Percentiles rank a stretch among this genome's conserved stretches.
phyloP scores from a whole-genome alignment of 1,284 basidiomycete genomes.

The Hemileia vastatrix region DNA sequence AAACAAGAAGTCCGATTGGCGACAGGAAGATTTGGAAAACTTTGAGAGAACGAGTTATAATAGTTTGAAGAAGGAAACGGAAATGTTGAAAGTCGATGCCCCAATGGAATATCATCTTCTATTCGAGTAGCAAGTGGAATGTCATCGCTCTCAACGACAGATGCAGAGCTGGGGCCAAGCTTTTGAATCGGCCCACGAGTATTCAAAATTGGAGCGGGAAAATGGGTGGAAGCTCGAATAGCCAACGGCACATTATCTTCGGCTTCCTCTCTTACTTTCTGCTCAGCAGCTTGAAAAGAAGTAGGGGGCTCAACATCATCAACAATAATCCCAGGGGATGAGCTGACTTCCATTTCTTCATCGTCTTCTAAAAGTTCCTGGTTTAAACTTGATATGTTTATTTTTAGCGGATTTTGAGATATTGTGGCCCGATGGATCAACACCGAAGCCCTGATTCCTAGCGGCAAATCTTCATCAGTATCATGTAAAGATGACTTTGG shows the following conservation, averaged over 20 bases:
- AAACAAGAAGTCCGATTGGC: too few relatives aligned
- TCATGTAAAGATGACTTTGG: conserved; percentile 4
- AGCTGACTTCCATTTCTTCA: too few relatives aligned
- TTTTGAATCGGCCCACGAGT: neutral
- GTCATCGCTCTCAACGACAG: conserved; percentile 1
- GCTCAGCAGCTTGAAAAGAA: too few relatives aligned
- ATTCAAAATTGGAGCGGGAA: neutral
- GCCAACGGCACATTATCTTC: conserved; percentile 17
- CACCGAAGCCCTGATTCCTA: conserved; percentile 17
- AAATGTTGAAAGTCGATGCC: neutral
- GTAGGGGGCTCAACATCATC: too few relatives aligned
- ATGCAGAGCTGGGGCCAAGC: neutral
- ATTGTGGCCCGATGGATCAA: too few relatives aligned
- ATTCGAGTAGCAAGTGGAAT: conserved; percentile 8
- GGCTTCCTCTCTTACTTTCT: neutral
- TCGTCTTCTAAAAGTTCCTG: too few relatives aligned
- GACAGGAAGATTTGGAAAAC: too few relatives aligned
- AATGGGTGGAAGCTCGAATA: conserved; percentile 9
- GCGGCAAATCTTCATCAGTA: conserved; percentile 20
- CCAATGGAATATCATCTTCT: neutral
- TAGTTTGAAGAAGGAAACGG: too few relatives aligned
- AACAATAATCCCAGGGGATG: too few relatives aligned
- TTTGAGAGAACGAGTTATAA: too few relatives aligned
- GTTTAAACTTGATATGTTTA: too few relatives aligned
- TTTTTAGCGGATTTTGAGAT: too few relatives aligned